These are phyloP conservation scores for Penicillium palitans DNA, from an alignment of 2,329 filamentous ascomycete genomes.

Conservation along the genomic window DNA sequence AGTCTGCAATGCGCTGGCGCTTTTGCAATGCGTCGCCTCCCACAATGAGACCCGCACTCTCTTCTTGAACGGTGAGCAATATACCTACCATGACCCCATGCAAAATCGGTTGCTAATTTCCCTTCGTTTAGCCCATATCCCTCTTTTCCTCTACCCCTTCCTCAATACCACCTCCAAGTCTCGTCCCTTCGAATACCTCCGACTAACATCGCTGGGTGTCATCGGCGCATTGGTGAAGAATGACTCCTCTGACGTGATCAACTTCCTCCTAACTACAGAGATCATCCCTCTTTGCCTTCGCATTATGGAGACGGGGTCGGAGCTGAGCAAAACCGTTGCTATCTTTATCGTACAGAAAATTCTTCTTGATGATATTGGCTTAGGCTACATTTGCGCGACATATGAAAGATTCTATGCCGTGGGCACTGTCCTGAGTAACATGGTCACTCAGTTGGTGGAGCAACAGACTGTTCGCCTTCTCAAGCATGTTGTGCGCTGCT, in stretches of 20 bases:
- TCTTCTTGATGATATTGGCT: constrained; percentile 88
- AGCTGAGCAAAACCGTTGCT: constrained; percentile 97
- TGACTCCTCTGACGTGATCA: constrained; percentile 97
- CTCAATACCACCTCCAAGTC: constrained; percentile 99
- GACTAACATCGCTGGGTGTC: constrained; percentile 90
- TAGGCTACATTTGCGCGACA: constrained; percentile 98
- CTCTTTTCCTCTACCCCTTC: constrained; percentile 95
- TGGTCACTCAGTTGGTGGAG: constrained; percentile 96
- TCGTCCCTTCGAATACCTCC: constrained; percentile 93
- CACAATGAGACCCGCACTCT: constrained; percentile 94
- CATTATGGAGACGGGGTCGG: constrained; percentile 98
- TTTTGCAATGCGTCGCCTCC: constrained; percentile 94
- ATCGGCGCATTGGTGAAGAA: constrained; percentile 98
- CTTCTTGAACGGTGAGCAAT: constrained; percentile 77
- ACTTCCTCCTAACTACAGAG: constrained; percentile 96
- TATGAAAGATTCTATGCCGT: constrained; percentile 99
- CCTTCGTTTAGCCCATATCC: constrained; percentile 75
- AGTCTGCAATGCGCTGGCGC: constrained; percentile 93
- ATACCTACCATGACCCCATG: neutral
- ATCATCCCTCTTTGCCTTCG: constrained; percentile 96
- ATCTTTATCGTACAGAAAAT: constrained; percentile 99
- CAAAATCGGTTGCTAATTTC: constrained; percentile 8
- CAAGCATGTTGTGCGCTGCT: constrained; percentile 97
- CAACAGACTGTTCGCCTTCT: constrained; percentile 93
- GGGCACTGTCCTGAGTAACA: constrained; percentile 94